Evolutionary conservation across 2,329 filamentous ascomycete species (phyloP), one percentile per base, ranked within the genome.

Genomic region (Botryotinia narcissicola): DNA sequence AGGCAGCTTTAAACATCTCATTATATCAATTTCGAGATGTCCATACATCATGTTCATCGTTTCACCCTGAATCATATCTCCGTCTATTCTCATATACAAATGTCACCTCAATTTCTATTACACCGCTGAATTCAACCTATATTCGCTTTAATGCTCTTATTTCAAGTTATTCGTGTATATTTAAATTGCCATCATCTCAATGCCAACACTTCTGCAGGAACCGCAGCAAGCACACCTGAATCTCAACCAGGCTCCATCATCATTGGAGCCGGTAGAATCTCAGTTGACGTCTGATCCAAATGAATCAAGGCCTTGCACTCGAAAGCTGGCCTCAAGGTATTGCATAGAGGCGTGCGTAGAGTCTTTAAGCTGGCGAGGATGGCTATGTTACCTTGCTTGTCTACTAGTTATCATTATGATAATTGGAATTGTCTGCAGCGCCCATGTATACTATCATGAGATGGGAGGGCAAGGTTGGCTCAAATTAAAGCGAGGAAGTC

Each of bases 401-500:
- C 16, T 77, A 12, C 62, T 77, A 22, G 29, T 79, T 16, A 54
- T 72, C 12, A 69, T 75, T 29, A 79, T 78, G 69, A 64, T 77
- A 35, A 57, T 78, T 44, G 77, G 79, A 14, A 73, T 80, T 20
- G 10, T 79, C 22, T 78, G 77, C 71, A 75, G 70, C 46, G 72
- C 76, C 29, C 79, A 80, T 62, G 61, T 75, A 40, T 78, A 79
- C 59, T 80, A 78, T 66, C 71, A 75, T 37, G 69, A 76, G 35
- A 75, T 78, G 44, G 77, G 78, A 60, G 78, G 78, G 4, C 77
- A 78, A 61, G 78, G 78, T 3, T 80, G 73, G 64, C 66, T 78
- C n/a, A 77, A 74, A 51, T 70, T 51, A 29, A 72, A 75, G 60
- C 70, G 46, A 10, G 63, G 64, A 64, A 71, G 25, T 18, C 18